Evolutionary conservation across 768 basidiomycete genomes (phyloP).

Genomic region (Termitomyces sp.): DNA sequence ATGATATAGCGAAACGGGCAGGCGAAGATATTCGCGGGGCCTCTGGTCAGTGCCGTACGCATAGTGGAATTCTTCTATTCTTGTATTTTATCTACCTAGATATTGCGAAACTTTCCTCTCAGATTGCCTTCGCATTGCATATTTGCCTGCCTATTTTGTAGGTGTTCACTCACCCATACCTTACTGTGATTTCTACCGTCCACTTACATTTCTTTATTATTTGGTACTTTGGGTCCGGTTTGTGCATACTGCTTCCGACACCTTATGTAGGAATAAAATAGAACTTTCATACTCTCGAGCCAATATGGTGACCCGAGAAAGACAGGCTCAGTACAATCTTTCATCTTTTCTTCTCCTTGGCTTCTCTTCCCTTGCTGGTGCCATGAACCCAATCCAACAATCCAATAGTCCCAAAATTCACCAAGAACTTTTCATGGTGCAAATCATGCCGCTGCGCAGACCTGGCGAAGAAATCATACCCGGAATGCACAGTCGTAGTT

Average conservation of each 20-base stretch:
- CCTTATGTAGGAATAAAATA: slow-evolving; percentile 11
- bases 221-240: slow-evolving; percentile 8
- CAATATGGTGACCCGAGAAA: too few species aligned
- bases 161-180: slow-evolving; percentile 5
- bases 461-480: slow-evolving; percentile 21
- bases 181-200: slow-evolving; percentile 7
- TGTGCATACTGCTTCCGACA: slow-evolving; percentile 7
- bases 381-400: slow-evolving; percentile 22
- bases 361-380: slow-evolving; percentile 3
- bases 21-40: background rate
- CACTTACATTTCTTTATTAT: slow-evolving; percentile 3
- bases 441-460: slow-evolving; percentile 20
- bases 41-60: slow-evolving; percentile 4
- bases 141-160: slow-evolving; percentile 10
- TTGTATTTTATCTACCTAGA: slow-evolving; percentile 14
- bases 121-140: slow-evolving; percentile 7
- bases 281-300: background rate
- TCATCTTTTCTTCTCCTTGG: slow-evolving; percentile 1
- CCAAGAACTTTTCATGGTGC: slow-evolving; percentile 23
- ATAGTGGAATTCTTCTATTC: slow-evolving; percentile 5
- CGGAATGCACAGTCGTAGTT: slow-evolving; percentile 23
- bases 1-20: slow-evolving; percentile 1
- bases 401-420: slow-evolving; percentile 21
- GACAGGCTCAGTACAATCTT: too few species aligned
- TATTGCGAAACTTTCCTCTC: slow-evolving; percentile 4